Evolutionary conservation across 768 basidiomycete species (phyloP), one percentile per base, ranked within the genome.

Genomic region (Termitomyces heimii): DNA sequence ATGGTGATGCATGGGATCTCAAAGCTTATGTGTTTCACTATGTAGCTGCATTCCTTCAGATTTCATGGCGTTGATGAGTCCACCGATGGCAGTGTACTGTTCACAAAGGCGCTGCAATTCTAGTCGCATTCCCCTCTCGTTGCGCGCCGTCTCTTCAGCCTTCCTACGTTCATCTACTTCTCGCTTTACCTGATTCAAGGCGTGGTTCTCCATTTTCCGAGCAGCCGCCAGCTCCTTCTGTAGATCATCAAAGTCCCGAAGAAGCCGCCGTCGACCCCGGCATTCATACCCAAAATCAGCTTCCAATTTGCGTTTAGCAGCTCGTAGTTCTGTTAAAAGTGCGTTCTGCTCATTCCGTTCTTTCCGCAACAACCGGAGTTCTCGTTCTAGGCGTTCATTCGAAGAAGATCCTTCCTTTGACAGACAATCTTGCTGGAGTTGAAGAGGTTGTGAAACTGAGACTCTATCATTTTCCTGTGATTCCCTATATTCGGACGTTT

Each of bases 81-180:
- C 56, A 3, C 57, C 52, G 14, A 60, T 55, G 4, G 57, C 55
- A 22, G 55, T 29, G 13, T 34, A 61, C 28, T 60, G 48, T 40
- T 62, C 60, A 1, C 58, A 42, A 14, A 58, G 48, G 0, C 37
- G 44, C 54, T 62, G 55, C 39, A 53, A 58, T 50, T 62, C 65
- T 57, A 53, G 56, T 60, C 58, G 67, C 60, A 60, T 61, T 28
- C 45, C 56, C 49, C 58, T 62, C 63, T 69, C 69, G 31, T 42
- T 42, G 77, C 62, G 78, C 82, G 53, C 79, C 81, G 61, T 76
- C 75, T 63, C 81, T 85, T 61, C 92, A 83, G 72, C 80, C 76
- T 67, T 83, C 84, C 70, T 85, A 84, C 66, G 88, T 80, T 50
- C 79, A 82, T 69, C 84, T 79, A 64, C 81, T 78, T 68, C 81